phyloP scores from a whole-genome alignment of 805 yeast genomes.

The Wickerhamiella azymoides region DNA sequence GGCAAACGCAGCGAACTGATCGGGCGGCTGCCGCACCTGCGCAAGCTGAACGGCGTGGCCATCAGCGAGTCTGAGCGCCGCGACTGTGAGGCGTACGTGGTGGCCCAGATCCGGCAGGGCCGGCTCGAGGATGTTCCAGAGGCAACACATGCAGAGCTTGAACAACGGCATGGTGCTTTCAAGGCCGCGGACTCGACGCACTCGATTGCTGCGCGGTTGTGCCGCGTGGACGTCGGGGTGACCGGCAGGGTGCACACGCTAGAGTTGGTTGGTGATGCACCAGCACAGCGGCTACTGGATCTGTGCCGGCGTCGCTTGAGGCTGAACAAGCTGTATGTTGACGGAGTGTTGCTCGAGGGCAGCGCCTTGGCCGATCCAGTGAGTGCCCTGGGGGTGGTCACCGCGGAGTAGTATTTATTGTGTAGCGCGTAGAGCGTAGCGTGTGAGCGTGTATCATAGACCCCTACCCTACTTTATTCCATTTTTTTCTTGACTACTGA shows the following conservation, averaged over 20 bases:
- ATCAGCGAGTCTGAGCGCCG: conserved; percentile 35
- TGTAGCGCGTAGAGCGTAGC: no score
- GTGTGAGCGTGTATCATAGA: no score
- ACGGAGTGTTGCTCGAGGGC: background rate
- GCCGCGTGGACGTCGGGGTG: conserved; percentile 8
- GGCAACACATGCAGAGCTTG: conserved; percentile 13
- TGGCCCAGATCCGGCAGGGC: conserved; percentile 34
- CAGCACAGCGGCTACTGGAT: conserved; percentile 22
- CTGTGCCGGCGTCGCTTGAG: no score
- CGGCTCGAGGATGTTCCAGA: conserved; percentile 7
- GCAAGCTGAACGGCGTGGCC: conserved; percentile 43
- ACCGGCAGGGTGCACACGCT: conserved; percentile 12
- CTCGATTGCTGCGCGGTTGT: conserved; percentile 14
- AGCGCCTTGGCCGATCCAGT: background rate
- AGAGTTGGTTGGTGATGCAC: conserved; percentile 21
- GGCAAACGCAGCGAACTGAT: conserved; percentile 27
- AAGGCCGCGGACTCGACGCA: background rate
- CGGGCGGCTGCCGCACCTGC: conserved; percentile 32
- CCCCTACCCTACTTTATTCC: no score
- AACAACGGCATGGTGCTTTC: conserved; percentile 21
- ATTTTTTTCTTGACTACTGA: no score
- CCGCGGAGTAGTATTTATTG: no score
- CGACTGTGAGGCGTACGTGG: conserved; percentile 57
- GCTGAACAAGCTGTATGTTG: background rate
- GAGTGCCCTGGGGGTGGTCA: no score